Evolutionary conservation across 495 filamentous ascomycete species (phyloP), one percentile per base, ranked within the genome.

Genomic region (Hypoxylon cercidicola): DNA sequence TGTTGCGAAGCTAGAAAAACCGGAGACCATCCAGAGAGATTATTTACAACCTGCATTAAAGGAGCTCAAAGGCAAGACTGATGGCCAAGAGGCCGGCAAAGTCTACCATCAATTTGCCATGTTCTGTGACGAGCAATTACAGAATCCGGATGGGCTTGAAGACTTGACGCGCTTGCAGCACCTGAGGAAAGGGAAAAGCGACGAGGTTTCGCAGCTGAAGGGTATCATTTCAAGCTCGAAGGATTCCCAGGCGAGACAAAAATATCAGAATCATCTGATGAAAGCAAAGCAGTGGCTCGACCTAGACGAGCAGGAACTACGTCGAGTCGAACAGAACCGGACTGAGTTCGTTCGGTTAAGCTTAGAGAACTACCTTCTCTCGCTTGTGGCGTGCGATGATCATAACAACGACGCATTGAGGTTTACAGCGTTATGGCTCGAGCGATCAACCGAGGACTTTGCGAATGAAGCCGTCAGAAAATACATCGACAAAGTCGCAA

Each of bases 351-450:
- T 97, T 5, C 84, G 88, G 20, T 87, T 93, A 67, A 93, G 93
- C 72, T 81, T 98, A n/a, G 90, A 95, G 73, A 97, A 98, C 69
- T 98, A 99, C 69, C 86, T 99, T 2, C 88, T 93, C 10, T 89
- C 88, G 13, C 81, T 99, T 18, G 82, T 82, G 40, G 91, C 93
- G 30, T 93, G 89, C 34, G 93, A 99, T 72, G 84, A 89, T 37
- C 90, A 93, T 72, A 90, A 97, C 71, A 93, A 89, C 56, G 92
- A 96, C 75, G 88, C 90, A 15, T 84, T 99, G 34, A 89, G 95
- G n/a, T 97, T 99, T 73, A 93, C 93, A 62, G 90, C 96, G 7
- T 76, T 99, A 9, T 99, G 95, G 95, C 82, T 98, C 19, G 92
- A 97, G 69, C 84, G 93, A 45, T 89, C 90, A 0, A 85, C 86